Base-by-base conservation (phyloP, 2,329 filamentous ascomycete species). In the Alternaria sp. region DNA sequence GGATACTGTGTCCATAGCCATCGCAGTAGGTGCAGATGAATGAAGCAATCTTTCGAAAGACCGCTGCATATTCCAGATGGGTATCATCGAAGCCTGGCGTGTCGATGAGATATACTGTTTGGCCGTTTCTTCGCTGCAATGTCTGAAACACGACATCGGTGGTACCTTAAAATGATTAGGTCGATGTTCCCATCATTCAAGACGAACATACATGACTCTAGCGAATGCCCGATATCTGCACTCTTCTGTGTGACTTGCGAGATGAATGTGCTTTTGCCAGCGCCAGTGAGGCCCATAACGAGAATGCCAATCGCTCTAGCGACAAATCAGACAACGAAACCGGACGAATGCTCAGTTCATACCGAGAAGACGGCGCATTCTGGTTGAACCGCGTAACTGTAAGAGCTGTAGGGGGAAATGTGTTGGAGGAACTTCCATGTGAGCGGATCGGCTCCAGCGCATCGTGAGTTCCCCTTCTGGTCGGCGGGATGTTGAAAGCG, bases 21-120 rank as follows among this genome's bases (percentile, higher is more conserved):
- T 50, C 47, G 25, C 47, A 50, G 74, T 74, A 52, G 78, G 71
- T 15, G 80, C 82, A 1, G 76, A 84, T 73, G 66, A 79, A 83
- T 7, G 72, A 70, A 2, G 81, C 80, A 23, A 85, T 82, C 26
- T 80, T 69, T 19, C 73, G 58, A 1, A 85, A 76, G 1, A 85
- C 77, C 28, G 83, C 80, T 8, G 77, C 75, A 51, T 85, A 82
- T 7, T 76, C 78, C 19, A 79, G 68, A 49, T 75, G 69, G 0
- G 82, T 84, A 57, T 85, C 83, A 28, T 83, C 79, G 64, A 86
- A 85, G 1, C 83, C 83, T 0, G 83, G 83, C 0, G 83, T 85
- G 64, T 85, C 83, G 61, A 85, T 77, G 13, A 83, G 69, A 30
- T 49, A 63, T 13, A 60, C 44, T 25, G 44, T 28, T 7, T 56